Base-by-base conservation (phyloP, 2,329 filamentous ascomycete species). In the Pleurostoma richardsiae region DNA sequence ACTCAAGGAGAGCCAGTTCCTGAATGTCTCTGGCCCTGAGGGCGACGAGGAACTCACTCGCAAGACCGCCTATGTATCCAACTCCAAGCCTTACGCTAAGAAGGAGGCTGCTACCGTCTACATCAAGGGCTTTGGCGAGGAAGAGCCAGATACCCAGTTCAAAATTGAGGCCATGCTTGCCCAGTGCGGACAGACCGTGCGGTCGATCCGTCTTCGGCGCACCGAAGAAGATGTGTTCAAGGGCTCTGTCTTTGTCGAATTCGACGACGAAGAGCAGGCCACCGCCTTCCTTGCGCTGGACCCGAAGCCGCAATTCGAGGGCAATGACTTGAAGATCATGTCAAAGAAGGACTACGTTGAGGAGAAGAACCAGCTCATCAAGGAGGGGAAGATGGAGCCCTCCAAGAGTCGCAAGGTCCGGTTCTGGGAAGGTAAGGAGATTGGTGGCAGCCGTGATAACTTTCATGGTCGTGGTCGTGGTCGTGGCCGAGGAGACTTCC, bases 201-300 rank as follows among this genome's bases (percentile, higher is more conserved):
- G 88, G 60, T 81, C 85, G 41, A 85, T 99, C 52, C 91, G 92
- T 61, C 86, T 99, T 52, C 89, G 95, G 56, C 90, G 94, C 55
- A 76, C 74, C 42, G 75, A 78, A 40, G 73, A 84, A 50, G 83
- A 83, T 59, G 71, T 78, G 44, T 99, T 97, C 83, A 99, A 99
- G 79, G 90, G 92, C 56, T 96, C 90, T 56, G 89, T 96, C 49
- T 97, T 96, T 63, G 89, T 96, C 54, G 92, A 96, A 68, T 99
- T 97, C 66, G 77, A 81, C 52, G 80, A 81, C 43, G 85, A 90
- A 60, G 88, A 95, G 56, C 78, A 82, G 27, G 85, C 88, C 59
- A 78, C 90, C 65, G 82, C 83, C 49, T 99, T 99, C 70, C 72
- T 96, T 51, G 82, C 74, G 10, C 72, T 90, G 39, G 86, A 95